Evolutionary conservation across 2,329 filamentous ascomycete species (phyloP).

Genomic region (Neopestalotiopsis sp.): DNA sequence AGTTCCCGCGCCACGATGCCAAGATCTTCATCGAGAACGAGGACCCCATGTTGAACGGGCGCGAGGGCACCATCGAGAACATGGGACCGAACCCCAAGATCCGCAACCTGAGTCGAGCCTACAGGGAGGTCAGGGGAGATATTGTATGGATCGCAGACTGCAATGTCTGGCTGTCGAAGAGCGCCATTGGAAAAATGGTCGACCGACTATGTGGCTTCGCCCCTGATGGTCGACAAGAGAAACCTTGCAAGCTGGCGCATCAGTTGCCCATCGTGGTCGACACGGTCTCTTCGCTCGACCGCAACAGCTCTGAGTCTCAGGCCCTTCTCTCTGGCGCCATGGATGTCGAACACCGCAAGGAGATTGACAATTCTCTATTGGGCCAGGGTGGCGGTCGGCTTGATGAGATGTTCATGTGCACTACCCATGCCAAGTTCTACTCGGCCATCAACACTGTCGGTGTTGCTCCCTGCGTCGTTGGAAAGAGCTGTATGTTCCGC

Average conservation of each 20-base stretch:
- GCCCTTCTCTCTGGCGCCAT: constrained; percentile 40
- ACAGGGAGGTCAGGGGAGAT: constrained; percentile 85
- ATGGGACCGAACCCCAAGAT: constrained; percentile 99
- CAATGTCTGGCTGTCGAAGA: constrained; percentile 88
- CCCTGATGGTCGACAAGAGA: constrained; percentile 50
- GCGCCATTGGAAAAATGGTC: constrained; percentile 86
- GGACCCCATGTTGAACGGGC: constrained; percentile 70
- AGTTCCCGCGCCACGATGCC: constrained; percentile 76
- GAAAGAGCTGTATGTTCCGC: constrained; percentile 99
- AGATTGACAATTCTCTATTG: constrained; percentile 31
- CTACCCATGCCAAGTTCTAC: constrained; percentile 96
- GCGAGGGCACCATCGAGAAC: constrained; percentile 53
- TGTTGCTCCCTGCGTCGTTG: constrained; percentile 90
- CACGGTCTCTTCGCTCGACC: constrained; percentile 47
- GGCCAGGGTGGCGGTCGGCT: constrained; percentile 75
- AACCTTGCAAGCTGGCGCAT: constrained; percentile 89
- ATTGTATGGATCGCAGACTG: constrained; percentile 95
- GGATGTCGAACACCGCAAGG: constrained; percentile 35
- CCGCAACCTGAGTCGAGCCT: constrained; percentile 91
- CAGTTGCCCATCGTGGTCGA: constrained; percentile 92
- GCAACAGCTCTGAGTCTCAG: constrained; percentile 31
- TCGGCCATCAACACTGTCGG: constrained; percentile 93
- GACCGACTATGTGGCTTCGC: constrained; percentile 78
- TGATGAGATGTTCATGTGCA: constrained; percentile 94
- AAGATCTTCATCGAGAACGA: constrained; percentile 81